These are phyloP conservation scores for Colletotrichum higginsianum DNA, from an alignment of 2,329 filamentous ascomycete species.

Conservation along the genomic window DNA sequence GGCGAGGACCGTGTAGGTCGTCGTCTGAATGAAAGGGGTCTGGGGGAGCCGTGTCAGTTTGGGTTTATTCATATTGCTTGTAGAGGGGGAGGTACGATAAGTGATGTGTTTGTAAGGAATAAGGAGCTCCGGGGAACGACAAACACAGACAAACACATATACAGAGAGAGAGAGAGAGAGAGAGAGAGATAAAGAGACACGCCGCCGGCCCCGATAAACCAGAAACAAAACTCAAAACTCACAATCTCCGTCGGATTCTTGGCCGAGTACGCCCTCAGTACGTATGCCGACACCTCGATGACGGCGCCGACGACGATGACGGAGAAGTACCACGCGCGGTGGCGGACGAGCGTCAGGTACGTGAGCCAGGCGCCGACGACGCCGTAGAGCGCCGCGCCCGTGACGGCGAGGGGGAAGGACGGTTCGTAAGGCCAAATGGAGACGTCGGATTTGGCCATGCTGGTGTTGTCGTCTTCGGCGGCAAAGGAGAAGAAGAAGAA, in stretches of 20 bases:
- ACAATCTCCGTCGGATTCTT: slow-evolving; percentile 54
- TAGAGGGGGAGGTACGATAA: too few relatives aligned
- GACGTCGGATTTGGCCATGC: not conserved
- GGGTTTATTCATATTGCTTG: too few relatives aligned
- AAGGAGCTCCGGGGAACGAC: too few relatives aligned
- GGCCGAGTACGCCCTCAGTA: slow-evolving; percentile 54
- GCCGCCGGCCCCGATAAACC: too few relatives aligned
- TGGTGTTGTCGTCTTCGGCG: too few relatives aligned
- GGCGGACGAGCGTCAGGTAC: slow-evolving; percentile 59
- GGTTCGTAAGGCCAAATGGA: slow-evolving; percentile 60
- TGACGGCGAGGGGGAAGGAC: slow-evolving; percentile 58
- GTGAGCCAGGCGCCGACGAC: slow-evolving; percentile 54
- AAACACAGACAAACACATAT: too few relatives aligned
- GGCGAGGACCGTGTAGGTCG: too few relatives aligned
- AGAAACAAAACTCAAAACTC: slow-evolving; percentile 30
- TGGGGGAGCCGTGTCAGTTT: too few relatives aligned
- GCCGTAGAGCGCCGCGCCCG: slow-evolving; percentile 59
- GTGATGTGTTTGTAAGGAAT: too few relatives aligned
- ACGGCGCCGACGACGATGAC: slow-evolving; percentile 58
- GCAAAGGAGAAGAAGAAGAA: too few relatives aligned
- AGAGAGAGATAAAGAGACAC: not conserved
- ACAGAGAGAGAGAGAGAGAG: too few relatives aligned
- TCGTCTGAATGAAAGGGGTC: too few relatives aligned
- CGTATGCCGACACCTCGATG: slow-evolving; percentile 61
- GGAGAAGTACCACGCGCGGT: slow-evolving; percentile 60